These are phyloP conservation scores for Emydomyces testavorans DNA, from an alignment of 2,329 filamentous ascomycete species.

Conservation along the genomic window DNA sequence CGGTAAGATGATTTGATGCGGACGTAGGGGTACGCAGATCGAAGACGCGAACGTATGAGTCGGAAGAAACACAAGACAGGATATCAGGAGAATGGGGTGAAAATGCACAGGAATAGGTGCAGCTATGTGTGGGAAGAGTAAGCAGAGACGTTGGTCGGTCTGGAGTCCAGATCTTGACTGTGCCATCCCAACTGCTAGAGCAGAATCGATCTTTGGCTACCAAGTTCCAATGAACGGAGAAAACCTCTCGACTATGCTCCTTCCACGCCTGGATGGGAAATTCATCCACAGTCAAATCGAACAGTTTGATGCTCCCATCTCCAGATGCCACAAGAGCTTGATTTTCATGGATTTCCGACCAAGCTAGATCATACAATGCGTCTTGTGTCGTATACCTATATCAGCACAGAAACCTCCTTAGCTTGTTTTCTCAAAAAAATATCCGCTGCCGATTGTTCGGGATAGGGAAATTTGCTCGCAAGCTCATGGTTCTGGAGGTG, in stretches of 20 bases:
- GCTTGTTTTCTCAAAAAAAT: background rate
- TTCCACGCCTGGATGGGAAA: slow-evolving; percentile 88
- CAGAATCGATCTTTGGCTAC: slow-evolving; percentile 82
- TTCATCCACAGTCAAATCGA: slow-evolving; percentile 66
- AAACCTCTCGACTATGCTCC: slow-evolving; percentile 87
- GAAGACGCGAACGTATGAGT: slow-evolving; percentile 81
- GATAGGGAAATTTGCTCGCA: background rate
- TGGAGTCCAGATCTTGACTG: slow-evolving; percentile 90
- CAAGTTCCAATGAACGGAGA: slow-evolving; percentile 85
- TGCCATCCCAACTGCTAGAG: slow-evolving; percentile 91
- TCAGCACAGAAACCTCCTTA: slow-evolving; percentile 11
- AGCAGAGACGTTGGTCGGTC: slow-evolving; percentile 60
- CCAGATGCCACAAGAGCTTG: slow-evolving; percentile 81
- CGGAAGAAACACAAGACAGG: slow-evolving; percentile 75
- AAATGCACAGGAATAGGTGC: slow-evolving; percentile 88
- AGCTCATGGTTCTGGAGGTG: background rate
- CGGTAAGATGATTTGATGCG: slow-evolving; percentile 74
- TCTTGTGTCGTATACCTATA: slow-evolving; percentile 89
- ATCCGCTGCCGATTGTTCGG: background rate
- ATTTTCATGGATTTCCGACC: slow-evolving; percentile 94
- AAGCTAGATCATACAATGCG: slow-evolving; percentile 84
- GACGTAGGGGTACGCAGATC: slow-evolving; percentile 79
- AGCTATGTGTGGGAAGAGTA: slow-evolving; percentile 82
- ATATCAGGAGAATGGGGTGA: slow-evolving; percentile 77
- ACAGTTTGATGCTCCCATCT: slow-evolving; percentile 89